These are phyloP conservation scores for Stephania yunnanensis DNA, from an alignment of 164 flowering plant genomes.

Conservation along the genomic window DNA sequence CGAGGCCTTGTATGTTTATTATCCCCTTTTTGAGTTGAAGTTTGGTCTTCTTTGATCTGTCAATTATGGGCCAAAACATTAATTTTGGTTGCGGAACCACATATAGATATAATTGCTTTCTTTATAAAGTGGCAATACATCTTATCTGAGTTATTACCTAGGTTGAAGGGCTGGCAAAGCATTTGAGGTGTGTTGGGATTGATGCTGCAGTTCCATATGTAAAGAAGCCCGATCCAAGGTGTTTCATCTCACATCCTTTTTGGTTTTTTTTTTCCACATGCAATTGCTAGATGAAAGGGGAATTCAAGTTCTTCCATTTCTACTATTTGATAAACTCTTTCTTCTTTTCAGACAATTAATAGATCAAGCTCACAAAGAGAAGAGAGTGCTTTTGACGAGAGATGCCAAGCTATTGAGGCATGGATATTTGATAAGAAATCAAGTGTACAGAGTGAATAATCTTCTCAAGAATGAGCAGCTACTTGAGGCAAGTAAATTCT, in stretches of 20 bases:
- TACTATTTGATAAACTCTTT: not conserved
- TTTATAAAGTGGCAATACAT: not conserved
- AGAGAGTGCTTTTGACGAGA: constrained; percentile 83
- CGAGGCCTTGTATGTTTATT: too few relatives aligned
- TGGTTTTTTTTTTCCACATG: not conserved
- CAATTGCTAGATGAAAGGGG: not conserved
- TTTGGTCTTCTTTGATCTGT: not conserved
- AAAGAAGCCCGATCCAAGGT: constrained; percentile 85
- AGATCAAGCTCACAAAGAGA: constrained; percentile 74
- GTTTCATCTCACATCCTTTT: constrained; percentile 4
- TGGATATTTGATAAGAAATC: constrained; percentile 61
- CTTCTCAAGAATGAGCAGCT: constrained; percentile 90
- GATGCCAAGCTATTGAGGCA: constrained; percentile 81
- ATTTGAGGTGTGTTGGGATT: constrained; percentile 84
- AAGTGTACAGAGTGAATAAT: constrained; percentile 71
- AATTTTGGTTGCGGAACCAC: not conserved
- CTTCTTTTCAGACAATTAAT: constrained; percentile 53
- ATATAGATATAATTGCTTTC: not conserved
- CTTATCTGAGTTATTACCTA: constrained; percentile 18
- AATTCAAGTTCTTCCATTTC: not conserved
- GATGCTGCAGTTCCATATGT: constrained; percentile 82
- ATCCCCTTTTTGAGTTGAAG: not conserved
- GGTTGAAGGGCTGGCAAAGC: constrained; percentile 95
- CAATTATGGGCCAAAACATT: not conserved
- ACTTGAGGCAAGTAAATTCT: constrained; percentile 55